These are phyloP conservation scores for Clathrus columnatus DNA, from an alignment of 768 basidiomycete genomes.

Conservation along the genomic window DNA sequence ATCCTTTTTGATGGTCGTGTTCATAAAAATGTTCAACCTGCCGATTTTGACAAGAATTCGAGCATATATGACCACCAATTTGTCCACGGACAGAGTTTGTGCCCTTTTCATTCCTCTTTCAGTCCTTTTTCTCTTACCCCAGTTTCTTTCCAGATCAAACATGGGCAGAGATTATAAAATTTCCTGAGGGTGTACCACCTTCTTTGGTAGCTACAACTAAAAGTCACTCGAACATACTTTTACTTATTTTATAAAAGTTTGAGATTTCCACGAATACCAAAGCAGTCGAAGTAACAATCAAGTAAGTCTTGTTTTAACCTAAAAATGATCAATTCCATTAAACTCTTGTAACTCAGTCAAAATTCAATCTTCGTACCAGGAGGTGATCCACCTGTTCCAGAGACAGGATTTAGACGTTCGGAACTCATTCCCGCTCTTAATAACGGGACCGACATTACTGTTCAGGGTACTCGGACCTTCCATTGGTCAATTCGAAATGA, in stretches of 20 bases:
- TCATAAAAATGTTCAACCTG: constrained; percentile 3
- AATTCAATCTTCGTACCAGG: constrained; percentile 14
- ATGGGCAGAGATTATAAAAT: constrained; percentile 16
- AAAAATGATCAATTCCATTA: not conserved
- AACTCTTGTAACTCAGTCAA: not conserved
- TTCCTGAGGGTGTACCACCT: constrained; percentile 9
- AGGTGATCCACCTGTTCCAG: constrained; percentile 11
- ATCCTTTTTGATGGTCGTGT: constrained; percentile 16
- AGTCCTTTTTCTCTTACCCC: not conserved
- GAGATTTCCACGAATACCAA: constrained; percentile 13
- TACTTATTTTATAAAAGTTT: constrained; percentile 10
- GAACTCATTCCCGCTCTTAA: constrained; percentile 17
- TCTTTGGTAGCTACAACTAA: too few species aligned
- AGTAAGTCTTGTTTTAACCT: constrained; percentile 17
- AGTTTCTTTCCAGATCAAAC: constrained; percentile 13
- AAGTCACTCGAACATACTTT: not conserved
- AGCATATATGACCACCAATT: constrained; percentile 15
- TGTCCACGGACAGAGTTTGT: constrained; percentile 15
- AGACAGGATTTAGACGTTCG: constrained; percentile 15
- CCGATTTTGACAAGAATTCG: constrained; percentile 18
- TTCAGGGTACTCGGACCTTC: constrained; percentile 14
- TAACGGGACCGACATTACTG: constrained; percentile 13
- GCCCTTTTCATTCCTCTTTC: not conserved
- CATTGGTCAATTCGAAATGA: constrained; percentile 16
- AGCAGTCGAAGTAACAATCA: constrained; percentile 15